Base-by-base conservation (phyloP, 495 filamentous ascomycete species). In the Aspergillus heteromorphus region DNA sequence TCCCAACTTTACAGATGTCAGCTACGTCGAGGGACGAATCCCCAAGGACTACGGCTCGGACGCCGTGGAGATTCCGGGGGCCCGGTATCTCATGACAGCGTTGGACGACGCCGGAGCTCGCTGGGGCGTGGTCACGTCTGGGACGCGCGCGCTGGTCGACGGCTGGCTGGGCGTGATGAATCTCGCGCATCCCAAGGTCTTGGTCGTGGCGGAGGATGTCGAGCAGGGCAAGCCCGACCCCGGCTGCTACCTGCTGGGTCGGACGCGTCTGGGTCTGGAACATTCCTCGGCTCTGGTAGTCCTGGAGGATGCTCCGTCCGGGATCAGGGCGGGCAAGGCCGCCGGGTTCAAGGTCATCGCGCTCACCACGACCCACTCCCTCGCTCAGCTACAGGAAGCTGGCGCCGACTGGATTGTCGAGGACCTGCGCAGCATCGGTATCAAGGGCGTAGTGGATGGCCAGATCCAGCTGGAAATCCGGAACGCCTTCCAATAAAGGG, bases 121-220 rank as follows among this genome's bases (percentile, higher is more conserved):
- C 42, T 98, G 93, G 93, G 87, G 88, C 20, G 92, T 98, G 53
- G 92, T 97, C 8, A 98, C 93, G 5, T 92, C 87, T 2, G 93
- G 93, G 21, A 92, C 90, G 0, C 73, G 79, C 40, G 87, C 90
- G 4, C 79, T 98, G 13, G 83, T 96, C 4, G 80, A 80, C 17
- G 92, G 91, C 43, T 98, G 93, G 93, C 79, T 97, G 23, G 75
- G 83, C 36, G 85, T 90, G 4, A 74, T 97, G 62, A 71, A 80
- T 40, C 83, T 97, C 45, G 83, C 90, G 23, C 76, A 77, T 23
- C 92, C 92, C 0, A 71, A 80, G 60, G 75, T 87, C 58, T 76
- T 97, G 18, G 84, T 97, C 29, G 84, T 86, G 4, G 93, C 92
- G 17, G 91, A 96, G 74, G 89, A 91, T 41, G 92, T 98, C 17